Conservation (phyloP, 495 filamentous ascomycete species). For the Penicillium steckii region DNA sequence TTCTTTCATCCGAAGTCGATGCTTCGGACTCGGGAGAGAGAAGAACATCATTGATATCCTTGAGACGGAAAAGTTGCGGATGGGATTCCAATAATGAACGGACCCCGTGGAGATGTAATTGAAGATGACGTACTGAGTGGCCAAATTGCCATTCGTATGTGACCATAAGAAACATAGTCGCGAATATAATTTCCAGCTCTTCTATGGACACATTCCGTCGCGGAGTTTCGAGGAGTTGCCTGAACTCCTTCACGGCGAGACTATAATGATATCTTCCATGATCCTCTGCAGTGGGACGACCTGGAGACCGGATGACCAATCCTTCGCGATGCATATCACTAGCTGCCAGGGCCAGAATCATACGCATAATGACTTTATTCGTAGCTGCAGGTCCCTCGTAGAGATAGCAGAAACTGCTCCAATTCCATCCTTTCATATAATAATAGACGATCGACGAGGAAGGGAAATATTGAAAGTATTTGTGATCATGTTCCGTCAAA, state of each 20-base stretch:
- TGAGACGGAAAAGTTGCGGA: conserved; percentile 36
- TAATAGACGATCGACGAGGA: conserved; percentile 42
- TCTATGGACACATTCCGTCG: conserved; percentile 24
- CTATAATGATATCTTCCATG: conserved; percentile 43
- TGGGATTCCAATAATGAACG: conserved; percentile 41
- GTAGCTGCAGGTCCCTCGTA: conserved; percentile 37
- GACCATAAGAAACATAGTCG: conserved; percentile 44
- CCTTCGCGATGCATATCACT: conserved; percentile 44
- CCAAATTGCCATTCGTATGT: conserved; percentile 46
- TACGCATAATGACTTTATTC: conserved; percentile 45
- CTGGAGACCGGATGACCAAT: conserved; percentile 25
- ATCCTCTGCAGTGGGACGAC: conserved; percentile 35
- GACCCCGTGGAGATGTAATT: conserved; percentile 41
- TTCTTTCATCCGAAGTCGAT: conserved; percentile 8
- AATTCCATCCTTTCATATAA: conserved; percentile 45
- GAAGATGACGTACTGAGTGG: conserved; percentile 39
- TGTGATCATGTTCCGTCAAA: conserved; percentile 35
- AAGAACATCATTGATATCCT: conserved; percentile 35
- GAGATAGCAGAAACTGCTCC: conserved; percentile 42
- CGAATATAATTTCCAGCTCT: conserved; percentile 40
- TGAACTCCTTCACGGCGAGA: conserved; percentile 43
- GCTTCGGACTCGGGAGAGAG: conserved; percentile 19
- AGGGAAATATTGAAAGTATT: conserved; percentile 44
- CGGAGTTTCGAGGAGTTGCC: conserved; percentile 37
- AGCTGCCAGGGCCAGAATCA: conserved; percentile 41